Evolutionary conservation across 2,329 filamentous ascomycete species (phyloP), one percentile per base, ranked within the genome.

Genomic region (Stagonosporopsis rhizophila): DNA sequence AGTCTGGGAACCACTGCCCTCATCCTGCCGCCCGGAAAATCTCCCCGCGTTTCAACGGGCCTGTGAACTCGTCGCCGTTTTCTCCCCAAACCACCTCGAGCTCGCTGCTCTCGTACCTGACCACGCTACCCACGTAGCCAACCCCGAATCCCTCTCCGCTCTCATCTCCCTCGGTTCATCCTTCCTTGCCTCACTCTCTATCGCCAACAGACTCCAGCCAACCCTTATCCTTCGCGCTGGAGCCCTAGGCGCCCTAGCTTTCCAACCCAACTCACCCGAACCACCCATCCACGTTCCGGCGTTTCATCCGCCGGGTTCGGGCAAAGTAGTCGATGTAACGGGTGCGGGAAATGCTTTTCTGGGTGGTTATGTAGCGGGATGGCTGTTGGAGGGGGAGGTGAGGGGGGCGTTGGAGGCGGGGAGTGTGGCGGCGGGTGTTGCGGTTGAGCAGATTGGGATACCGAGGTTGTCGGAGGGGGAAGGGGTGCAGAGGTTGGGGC

Each of bases 81-180:
- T 68, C 52, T 70, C 64, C 28, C 65, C 65, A 3, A 70, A 70
- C 50, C 65, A 68, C 44, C 30, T 68, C 22, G 65, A 70, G 51
- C 28, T 66, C 4, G 23, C 44, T 2, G 52, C 50, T 1, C n/a
- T 70, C 7, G 65, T 67, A 20, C 25, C 6, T 12, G 32, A 2
- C n/a, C 37, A 5, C 19, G 12, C 14, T 15, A 20, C 32, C 2
- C 20, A 20, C 1, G 49, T 17, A 2, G 3, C 62, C 19, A 25
- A 22, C 17, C 2, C 38, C 8, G n/a, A 15, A 12, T 35, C 30
- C 5, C 17, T 38, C 4, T 6, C 15, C 17, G n/a, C 15, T 12
- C 8, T 50, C 58, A 5, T 7, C 40, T 4, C 15, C 38, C n/a
- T 53, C 27, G 22, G 52, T 35, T 11, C 44, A 48, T 7, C 47